Base-by-base conservation (phyloP, 805 yeast species). In the Wickerhamomyces bovis region DNA sequence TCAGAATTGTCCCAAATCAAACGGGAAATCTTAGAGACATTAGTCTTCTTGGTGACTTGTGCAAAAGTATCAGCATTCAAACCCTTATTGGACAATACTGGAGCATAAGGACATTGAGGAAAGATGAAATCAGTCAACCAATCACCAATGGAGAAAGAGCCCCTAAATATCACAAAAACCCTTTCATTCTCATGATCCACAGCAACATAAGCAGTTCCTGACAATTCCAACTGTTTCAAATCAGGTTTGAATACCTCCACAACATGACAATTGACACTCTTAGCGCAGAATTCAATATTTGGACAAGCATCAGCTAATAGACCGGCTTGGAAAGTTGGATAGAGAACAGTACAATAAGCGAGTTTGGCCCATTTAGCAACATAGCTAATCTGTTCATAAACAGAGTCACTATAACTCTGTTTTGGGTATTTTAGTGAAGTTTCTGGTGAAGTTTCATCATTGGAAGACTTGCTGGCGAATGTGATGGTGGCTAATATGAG, bases 91-190 rank as follows among this genome's bases (percentile, higher is more conserved):
- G 28, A 4, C 19, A 48, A 44, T 4, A 71, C 57, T 0, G 88
- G 84, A 15, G 58, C 54, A 57, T 79, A 83, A 0, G 58, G 56
- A 3, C 71, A 68, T 6, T 78, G 79, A 4, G 67, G 44, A 33
- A 76, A 68, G 35, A 72, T 70, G 42, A 83, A 66, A 63, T 86
- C 85, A 28, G 79, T 71, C 12, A 72, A 46, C 83, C 86, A 81
- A 58, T 86, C 94, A 38, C 72, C 70, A 15, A 70, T 60, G 9
- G 82, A 72, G 1, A 80, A 65, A 0, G 89, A 78, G 6, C 94
- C 94, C 64, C 89, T 72, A 53, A 80, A 81, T 0, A 70, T 76
- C 38, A 81, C 60, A 19, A 75, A 59, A 6, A 85, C 65, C 42
- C 73, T 69, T 39, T 69, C 58, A 19, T 61, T 56, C 3, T 53